A percentile compares a stretch with the other conserved stretches of the same genome.
These are phyloP conservation scores for Fragaria ananassa DNA, from an alignment of 306 rosid genomes.

Conservation along the genomic window DNA sequence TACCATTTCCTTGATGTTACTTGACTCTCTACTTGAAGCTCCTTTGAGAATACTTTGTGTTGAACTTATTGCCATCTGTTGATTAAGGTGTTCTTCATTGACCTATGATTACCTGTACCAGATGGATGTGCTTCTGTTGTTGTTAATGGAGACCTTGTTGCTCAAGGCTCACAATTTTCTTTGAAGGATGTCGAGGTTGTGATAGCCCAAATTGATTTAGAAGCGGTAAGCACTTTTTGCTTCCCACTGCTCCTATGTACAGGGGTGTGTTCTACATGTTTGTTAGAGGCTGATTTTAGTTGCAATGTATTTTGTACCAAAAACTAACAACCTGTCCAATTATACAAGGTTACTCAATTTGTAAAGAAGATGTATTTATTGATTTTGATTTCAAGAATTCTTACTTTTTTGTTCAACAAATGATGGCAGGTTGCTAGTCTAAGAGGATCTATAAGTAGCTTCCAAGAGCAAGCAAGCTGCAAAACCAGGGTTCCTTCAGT, in stretches of 20 bases:
- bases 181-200: conserved; percentile 83
- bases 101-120: conserved; percentile 27
- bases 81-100: neutral
- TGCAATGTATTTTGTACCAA: neutral
- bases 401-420: conserved; percentile 11
- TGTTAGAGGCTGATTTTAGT: neutral
- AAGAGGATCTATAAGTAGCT: conserved; percentile 93
- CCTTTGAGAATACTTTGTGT: neutral
- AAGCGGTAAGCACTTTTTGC: conserved; percentile 56
- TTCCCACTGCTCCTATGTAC: conserved; percentile 14
- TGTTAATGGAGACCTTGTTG: conserved; percentile 85
- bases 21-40: neutral
- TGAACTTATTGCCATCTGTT: conserved; percentile 8
- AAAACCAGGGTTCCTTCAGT: conserved; percentile 76
- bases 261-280: neutral
- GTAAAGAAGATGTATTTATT: neutral
- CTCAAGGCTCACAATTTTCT: conserved; percentile 97
- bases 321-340: neutral
- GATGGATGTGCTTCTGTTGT: conserved; percentile 91
- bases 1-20: neutral
- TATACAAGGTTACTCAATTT: conserved; percentile 2
- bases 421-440: conserved; percentile 83
- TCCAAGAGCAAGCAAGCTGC: conserved; percentile 98
- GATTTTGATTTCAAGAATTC: conserved; percentile 8
- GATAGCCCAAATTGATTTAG: conserved; percentile 85